Evolutionary conservation across 192 early-diverging fungal genomes (phyloP).

Genomic region (Coemansia sp.): DNA sequence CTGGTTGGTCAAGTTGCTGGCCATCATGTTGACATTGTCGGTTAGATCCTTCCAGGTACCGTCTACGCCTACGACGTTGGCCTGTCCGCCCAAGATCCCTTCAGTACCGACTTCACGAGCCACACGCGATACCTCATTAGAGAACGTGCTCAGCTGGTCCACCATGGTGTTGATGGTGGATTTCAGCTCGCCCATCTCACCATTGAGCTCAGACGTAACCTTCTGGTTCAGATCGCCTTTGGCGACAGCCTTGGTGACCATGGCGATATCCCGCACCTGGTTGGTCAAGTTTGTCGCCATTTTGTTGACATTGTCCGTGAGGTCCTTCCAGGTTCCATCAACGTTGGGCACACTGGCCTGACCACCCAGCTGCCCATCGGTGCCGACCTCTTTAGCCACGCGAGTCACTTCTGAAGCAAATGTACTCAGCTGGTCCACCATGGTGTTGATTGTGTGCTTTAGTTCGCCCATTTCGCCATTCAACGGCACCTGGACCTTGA

Average conservation of each 20-base stretch:
- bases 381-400: slow-evolving; percentile 68
- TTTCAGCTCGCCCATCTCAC: slow-evolving; percentile 48
- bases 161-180: slow-evolving; percentile 16
- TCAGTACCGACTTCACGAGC: slow-evolving; percentile 61
- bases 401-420: slow-evolving; percentile 63
- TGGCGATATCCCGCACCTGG: slow-evolving; percentile 58
- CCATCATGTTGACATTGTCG: slow-evolving; percentile 67
- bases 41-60: slow-evolving; percentile 64
- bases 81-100: slow-evolving; percentile 54
- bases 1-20: slow-evolving; percentile 59
- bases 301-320: slow-evolving; percentile 57
- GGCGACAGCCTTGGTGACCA: slow-evolving; percentile 62
- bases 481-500: slow-evolving; percentile 7
- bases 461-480: slow-evolving; percentile 61
- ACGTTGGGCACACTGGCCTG: slow-evolving; percentile 62
- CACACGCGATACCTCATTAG: slow-evolving; percentile 64
- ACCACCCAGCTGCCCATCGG: slow-evolving; percentile 66
- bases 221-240: slow-evolving; percentile 44
- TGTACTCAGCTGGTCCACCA: slow-evolving; percentile 52
- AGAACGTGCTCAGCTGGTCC: slow-evolving; percentile 53
- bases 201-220: slow-evolving; percentile 20
- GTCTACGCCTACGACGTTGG: slow-evolving; percentile 53
- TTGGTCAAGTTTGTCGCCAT: slow-evolving; percentile 58
- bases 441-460: slow-evolving; percentile 62
- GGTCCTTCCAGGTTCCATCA: slow-evolving; percentile 64